Base-by-base conservation (phyloP, 2,329 filamentous ascomycete species). In the Lachnellula occidentalis region DNA sequence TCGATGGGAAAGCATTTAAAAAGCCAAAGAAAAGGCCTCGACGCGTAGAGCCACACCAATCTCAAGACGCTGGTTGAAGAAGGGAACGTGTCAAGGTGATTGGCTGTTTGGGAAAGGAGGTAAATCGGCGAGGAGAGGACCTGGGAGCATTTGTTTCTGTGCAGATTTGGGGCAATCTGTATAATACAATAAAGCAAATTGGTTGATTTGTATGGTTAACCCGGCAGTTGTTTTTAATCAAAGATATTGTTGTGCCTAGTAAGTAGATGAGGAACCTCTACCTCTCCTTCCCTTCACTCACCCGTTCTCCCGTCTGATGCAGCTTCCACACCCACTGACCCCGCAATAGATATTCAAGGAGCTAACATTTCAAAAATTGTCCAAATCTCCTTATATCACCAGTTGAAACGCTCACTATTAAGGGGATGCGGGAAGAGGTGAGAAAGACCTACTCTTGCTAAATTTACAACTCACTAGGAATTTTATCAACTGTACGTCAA, bases 21-120 rank as follows among this genome's bases (percentile, higher is more conserved):
- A 55, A 43, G 42, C 34, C 34, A 27, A 55, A 14, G 48, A 47
- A 55, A 51, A 1, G 55, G 70, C 17, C 64, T 65, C 5, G 71
- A 74, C 51, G 43, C 15, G 22, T 47, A 31, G 50, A 48, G 66
- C 66, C 14, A 67, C 49, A 69, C 58, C n/a, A 71, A 63, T n/a
- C 67, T 74, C 50, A 62, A 55, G n/a, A 71, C 66, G 15, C 60
- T 75, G 0, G 68, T 69, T 31, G 12, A 62, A 0, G 52, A 67
- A 5, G 65, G 67, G 11, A 62, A 64, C 4, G 41, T 43, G 22
- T 36, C 31, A 46, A 46, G 22, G 21, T 46, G 22, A 46, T 46
- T 6, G 27, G 45, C 45, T 17, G n/a, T 46, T 46, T 46, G 27
- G 45, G 27, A 46, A 46, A 46, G 45, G 45, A 46, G 45, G 45